Conservation (phyloP, 805 yeast genomes). For the Komagataella populi region DNA sequence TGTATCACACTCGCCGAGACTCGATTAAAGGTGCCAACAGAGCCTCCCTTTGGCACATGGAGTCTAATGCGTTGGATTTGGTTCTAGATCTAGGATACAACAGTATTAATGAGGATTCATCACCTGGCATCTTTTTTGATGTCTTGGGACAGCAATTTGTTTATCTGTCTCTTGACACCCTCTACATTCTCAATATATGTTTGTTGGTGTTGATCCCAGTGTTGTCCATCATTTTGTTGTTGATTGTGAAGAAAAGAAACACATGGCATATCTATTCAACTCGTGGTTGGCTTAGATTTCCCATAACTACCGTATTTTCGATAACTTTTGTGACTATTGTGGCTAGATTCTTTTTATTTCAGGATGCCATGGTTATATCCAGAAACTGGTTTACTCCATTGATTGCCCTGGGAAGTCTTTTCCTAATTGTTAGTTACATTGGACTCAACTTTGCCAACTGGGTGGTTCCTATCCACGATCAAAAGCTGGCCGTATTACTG, state of each 20-base stretch:
- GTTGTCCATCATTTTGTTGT: conserved; percentile 28
- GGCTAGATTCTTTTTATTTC: conserved; percentile 23
- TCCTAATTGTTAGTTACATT: conserved; percentile 40
- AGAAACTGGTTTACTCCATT: conserved; percentile 35
- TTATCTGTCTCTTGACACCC: conserved; percentile 31
- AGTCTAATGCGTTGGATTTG: conserved; percentile 54
- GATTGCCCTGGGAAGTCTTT: conserved; percentile 30
- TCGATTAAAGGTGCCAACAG: conserved; percentile 47
- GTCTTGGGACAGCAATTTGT: conserved; percentile 44
- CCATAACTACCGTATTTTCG: conserved; percentile 40
- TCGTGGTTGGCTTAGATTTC: conserved; percentile 40
- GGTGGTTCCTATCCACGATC: conserved; percentile 39
- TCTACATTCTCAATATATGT: conserved; percentile 39
- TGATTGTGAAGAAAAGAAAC: conserved; percentile 29
- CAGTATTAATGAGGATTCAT: conserved; percentile 16
- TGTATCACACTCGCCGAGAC: conserved; percentile 74
- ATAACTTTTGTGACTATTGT: conserved; percentile 19
- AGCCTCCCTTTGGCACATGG: conserved; percentile 78
- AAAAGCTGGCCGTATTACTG: conserved; percentile 41
- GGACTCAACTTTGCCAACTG: conserved; percentile 32
- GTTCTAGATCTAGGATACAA: conserved; percentile 27
- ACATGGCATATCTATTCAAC: conserved; percentile 31
- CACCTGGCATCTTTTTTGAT: conserved; percentile 52
- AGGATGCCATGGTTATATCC: conserved; percentile 38
- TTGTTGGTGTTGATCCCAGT: conserved; percentile 44